phyloP scores from a whole-genome alignment of 2,329 filamentous ascomycete species.

The Seiridium unicorne region DNA sequence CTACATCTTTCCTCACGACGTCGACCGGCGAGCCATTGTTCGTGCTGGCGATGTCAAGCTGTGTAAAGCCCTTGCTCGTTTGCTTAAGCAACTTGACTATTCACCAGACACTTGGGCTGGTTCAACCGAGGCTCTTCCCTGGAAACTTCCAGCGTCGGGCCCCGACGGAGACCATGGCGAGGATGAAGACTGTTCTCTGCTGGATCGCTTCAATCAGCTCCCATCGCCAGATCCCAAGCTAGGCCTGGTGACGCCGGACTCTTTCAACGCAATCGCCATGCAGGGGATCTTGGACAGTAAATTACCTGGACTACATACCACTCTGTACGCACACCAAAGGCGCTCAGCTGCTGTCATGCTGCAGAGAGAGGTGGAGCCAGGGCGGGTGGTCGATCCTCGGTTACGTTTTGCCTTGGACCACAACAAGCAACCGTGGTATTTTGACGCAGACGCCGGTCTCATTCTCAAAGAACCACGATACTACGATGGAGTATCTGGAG shows the following conservation, averaged over 20 bases:
- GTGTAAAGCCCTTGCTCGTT: conserved; percentile 38
- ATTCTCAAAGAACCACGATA: conserved; percentile 65
- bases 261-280: conserved; percentile 46
- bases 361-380: conserved; percentile 70
- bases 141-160: conserved; percentile 28
- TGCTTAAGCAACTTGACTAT: conserved; percentile 57
- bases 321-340: conserved; percentile 75
- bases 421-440: conserved; percentile 63
- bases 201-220: conserved; percentile 72
- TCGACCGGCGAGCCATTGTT: conserved; percentile 50
- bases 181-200: conserved; percentile 51
- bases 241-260: conserved; percentile 40
- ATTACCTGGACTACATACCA: conserved; percentile 59
- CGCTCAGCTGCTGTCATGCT: conserved; percentile 82
- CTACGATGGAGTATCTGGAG: conserved; percentile 74
- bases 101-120: conserved; percentile 57
- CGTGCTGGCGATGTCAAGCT: conserved; percentile 41
- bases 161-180: conserved; percentile 18
- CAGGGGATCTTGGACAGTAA: conserved; percentile 51
- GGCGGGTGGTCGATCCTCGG: conserved; percentile 69
- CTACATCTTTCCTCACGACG: conserved; percentile 66
- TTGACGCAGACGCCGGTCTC: conserved; percentile 61
- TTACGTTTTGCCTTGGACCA: conserved; percentile 61
- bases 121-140: conserved; percentile 15
- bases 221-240: conserved; percentile 64